Base-by-base conservation (phyloP, 257 asterid genomes). In the Solanum commersonii region DNA sequence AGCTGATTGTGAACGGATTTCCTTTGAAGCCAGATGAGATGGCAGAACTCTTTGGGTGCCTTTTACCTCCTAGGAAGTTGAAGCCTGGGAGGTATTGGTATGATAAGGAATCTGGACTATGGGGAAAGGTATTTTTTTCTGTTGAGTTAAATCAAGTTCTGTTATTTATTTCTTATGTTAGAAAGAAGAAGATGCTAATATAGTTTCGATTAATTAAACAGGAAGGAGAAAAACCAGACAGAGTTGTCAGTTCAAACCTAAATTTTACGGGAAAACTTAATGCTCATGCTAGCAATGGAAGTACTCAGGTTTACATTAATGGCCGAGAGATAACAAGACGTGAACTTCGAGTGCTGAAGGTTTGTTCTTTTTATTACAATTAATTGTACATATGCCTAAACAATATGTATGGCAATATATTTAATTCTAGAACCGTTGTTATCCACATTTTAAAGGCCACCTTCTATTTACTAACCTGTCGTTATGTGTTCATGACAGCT, bases 191-290 rank as follows among this genome's bases (percentile, higher is more conserved):
- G 81, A 72, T 49, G 70, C 42, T 88, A 88, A 87, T 91, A 86
- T 91, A 87, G 84, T 44, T 52, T 89, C 3, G 67, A 44, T 86
- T 70, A 16, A 89, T 89, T 87, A 86, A 59, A 87, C 95, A 97
- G 99, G 99, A 97, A 87, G 99, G 99, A 70, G 98, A 94, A 91
- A 97, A 97, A 86, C 99, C 99, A 10, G 98, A 96, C 87, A 94
- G 94, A 89, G 44, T 92, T 91, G 92, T 97, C 35, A 94, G 97
- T 89, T 96, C 99, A 63, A 95, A 97, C 89, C 91, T 97, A 85
- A 94, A 91, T 92, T 96, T 97, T 88, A 92, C 96, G 2, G 99
- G 98, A 87, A 96, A 97, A 88, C 98, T 97, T 22, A 95, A 93
- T 89, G 95, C 96, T 83, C 90, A 89, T 49, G 99, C 99, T 42